Evolutionary conservation across 768 basidiomycete genomes (phyloP).

Genomic region (Kwoniella pini): DNA sequence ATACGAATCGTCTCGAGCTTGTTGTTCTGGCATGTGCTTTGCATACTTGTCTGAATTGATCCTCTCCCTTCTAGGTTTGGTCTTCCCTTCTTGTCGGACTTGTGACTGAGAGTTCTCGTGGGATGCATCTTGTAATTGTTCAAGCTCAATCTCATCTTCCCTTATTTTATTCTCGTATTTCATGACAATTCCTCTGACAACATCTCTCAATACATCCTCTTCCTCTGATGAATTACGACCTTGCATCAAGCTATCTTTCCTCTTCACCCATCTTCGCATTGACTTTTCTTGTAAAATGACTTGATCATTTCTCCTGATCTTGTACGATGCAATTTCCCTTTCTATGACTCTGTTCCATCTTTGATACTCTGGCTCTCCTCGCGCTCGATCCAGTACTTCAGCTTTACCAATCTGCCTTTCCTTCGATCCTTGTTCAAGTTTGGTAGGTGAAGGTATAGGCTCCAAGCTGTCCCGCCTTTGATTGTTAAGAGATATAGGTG

Average conservation of each 20-base stretch:
- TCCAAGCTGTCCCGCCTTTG: no score
- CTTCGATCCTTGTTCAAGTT: not conserved
- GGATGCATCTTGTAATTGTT: no score
- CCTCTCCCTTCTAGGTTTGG: no score
- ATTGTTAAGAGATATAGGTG: no score
- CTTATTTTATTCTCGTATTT: not conserved
- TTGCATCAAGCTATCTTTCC: not conserved
- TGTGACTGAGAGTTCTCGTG: no score
- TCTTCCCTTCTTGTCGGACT: no score
- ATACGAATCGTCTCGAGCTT: no score
- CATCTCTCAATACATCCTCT: constrained; percentile 1
- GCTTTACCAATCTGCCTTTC: not conserved
- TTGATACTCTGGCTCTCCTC: not conserved
- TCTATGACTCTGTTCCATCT: not conserved
- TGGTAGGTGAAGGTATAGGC: not conserved
- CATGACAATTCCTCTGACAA: not conserved
- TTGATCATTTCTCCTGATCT: not conserved
- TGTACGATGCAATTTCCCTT: not conserved
- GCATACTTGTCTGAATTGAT: no score
- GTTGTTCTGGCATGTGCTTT: no score
- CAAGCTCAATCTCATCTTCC: no score
- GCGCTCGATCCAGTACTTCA: not conserved
- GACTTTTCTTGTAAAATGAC: not conserved
- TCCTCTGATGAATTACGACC: not conserved
- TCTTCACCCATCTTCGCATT: constrained; percentile 3